phyloP scores from a whole-genome alignment of 306 rosid genomes.

The Prunus persica region DNA sequence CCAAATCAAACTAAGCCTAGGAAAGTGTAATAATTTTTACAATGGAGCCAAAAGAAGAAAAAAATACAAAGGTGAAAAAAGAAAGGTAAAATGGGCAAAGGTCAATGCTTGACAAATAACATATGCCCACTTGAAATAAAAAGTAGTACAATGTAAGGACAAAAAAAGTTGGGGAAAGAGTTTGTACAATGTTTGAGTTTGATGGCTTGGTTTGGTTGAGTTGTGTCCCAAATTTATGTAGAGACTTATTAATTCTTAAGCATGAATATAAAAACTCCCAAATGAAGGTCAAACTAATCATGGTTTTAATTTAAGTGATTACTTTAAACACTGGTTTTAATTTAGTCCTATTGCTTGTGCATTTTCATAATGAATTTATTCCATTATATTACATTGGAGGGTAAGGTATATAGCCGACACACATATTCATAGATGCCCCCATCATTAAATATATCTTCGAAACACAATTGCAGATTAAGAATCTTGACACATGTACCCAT shows the following conservation, averaged over 20 bases:
- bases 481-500: constrained; percentile 31
- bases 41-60: too few species aligned
- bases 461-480: constrained; percentile 17
- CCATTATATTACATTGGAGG: constrained; percentile 37
- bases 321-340: constrained; percentile 23
- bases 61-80: not conserved
- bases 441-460: constrained; percentile 28
- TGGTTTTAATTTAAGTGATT: constrained; percentile 28
- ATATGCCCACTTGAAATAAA: not conserved
- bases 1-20: too few species aligned
- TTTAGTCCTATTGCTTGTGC: constrained; percentile 26
- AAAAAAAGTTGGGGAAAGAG: not conserved
- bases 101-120: not conserved
- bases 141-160: not conserved
- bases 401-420: constrained; percentile 50
- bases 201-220: not conserved
- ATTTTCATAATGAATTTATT: constrained; percentile 20
- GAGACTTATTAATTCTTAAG: not conserved
- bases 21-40: too few species aligned
- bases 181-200: constrained; percentile 1
- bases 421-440: constrained; percentile 43
- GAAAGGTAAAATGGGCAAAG: too few species aligned
- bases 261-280: constrained; percentile 9
- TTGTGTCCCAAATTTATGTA: not conserved
- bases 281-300: constrained; percentile 55